Evolutionary conservation across 768 basidiomycete species (phyloP).

Genomic region (Kwoniella newhampshirensis): DNA sequence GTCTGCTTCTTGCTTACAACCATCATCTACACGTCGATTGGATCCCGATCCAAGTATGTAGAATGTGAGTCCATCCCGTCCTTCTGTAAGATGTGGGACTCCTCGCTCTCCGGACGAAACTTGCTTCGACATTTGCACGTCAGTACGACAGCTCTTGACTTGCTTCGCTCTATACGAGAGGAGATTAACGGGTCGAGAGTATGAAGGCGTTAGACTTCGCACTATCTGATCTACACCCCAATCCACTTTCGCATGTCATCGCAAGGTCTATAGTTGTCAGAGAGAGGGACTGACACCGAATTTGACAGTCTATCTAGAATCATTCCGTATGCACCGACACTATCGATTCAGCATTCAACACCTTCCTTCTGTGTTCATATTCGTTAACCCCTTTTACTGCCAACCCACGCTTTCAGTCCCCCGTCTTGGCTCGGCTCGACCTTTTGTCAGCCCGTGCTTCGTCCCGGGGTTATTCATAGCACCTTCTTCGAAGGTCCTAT

Average conservation of each 20-base stretch:
- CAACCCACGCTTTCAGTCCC: constrained; percentile 26
- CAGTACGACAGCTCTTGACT: constrained; percentile 19
- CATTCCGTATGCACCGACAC: constrained; percentile 5
- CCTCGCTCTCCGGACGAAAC: constrained; percentile 18
- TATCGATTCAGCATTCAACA: background rate
- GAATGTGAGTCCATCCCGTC: background rate
- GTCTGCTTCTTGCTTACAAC: background rate
- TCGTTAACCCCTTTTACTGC: background rate
- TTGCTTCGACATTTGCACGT: constrained; percentile 32
- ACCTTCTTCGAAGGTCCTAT: background rate
- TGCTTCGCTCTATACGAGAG: constrained; percentile 1
- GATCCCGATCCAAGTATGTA: no score
- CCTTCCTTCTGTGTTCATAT: background rate
- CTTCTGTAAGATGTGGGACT: no score
- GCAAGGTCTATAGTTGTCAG: no score
- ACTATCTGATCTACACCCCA: constrained; percentile 28
- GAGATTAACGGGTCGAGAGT: background rate
- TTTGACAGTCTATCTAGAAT: background rate
- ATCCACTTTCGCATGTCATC: no score
- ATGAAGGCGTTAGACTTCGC: constrained; percentile 28
- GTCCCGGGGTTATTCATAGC: constrained; percentile 7
- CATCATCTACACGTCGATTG: no score
- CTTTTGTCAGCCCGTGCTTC: constrained; percentile 18
- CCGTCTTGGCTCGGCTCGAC: constrained; percentile 14
- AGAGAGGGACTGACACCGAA: constrained; percentile 1